phyloP scores from a whole-genome alignment of 352 stramenopile species.

The Globisporangium spinosum region DNA sequence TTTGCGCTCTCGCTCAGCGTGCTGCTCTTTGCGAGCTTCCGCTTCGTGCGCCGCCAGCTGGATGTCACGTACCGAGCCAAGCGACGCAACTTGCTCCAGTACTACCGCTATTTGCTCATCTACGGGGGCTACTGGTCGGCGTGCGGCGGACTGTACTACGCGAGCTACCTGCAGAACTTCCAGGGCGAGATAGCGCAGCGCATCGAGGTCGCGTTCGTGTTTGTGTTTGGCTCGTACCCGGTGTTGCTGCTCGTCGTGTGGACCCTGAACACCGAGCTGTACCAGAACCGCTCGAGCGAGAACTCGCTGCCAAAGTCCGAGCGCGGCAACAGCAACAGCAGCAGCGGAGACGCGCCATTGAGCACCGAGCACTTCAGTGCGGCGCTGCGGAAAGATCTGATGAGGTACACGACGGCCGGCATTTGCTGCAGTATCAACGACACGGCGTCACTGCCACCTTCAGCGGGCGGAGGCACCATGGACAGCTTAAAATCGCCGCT shows the following conservation, averaged over 20 bases:
- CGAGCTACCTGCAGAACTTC: constrained; percentile 63
- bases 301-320: constrained; percentile 61
- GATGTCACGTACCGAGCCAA: constrained; percentile 85
- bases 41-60: constrained; percentile 77
- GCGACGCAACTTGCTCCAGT: constrained; percentile 76
- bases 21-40: constrained; percentile 80
- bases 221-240: constrained; percentile 75
- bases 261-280: constrained; percentile 81
- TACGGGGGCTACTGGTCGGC: constrained; percentile 67
- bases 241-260: constrained; percentile 70
- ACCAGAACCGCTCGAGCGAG: constrained; percentile 71
- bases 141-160: constrained; percentile 71
- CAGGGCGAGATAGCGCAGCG: constrained; percentile 51
- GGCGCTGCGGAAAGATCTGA: constrained; percentile 76
- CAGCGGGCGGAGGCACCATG: neutral
- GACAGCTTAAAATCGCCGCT: constrained; percentile 46
- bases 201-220: constrained; percentile 51
- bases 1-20: constrained; percentile 64
- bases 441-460: constrained; percentile 22
- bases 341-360: constrained; percentile 14
- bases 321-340: constrained; percentile 30
- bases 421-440: constrained; percentile 80
- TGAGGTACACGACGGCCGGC: constrained; percentile 81
- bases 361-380: constrained; percentile 79
- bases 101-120: constrained; percentile 82